Evolutionary conservation across 2,329 filamentous ascomycete genomes (phyloP).

Genomic region (Verruconis gallopava): DNA sequence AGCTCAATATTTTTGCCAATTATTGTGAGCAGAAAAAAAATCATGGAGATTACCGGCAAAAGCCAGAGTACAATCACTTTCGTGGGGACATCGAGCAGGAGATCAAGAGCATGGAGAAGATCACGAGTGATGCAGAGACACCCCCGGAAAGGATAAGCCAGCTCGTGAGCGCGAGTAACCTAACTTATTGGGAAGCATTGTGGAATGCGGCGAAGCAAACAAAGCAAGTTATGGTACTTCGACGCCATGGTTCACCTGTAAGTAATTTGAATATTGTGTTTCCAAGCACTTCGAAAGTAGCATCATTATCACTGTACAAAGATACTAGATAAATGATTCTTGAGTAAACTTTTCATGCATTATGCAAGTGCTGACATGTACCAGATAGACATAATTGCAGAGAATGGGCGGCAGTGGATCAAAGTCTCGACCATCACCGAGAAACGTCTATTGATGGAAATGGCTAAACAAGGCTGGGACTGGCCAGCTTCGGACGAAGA

Average conservation of each 20-base stretch:
- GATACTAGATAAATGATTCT: no score
- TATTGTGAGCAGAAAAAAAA: slow-evolving; percentile 19
- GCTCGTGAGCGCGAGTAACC: slow-evolving; percentile 50
- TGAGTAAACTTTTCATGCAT: no score
- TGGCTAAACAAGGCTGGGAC: slow-evolving; percentile 53
- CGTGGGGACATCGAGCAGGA: slow-evolving; percentile 24
- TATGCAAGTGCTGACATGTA: no score
- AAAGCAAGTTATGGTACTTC: slow-evolving; percentile 42
- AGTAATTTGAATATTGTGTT: slow-evolving; percentile 24
- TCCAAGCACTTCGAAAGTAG: no score
- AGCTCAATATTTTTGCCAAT: slow-evolving; percentile 29
- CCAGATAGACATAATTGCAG: slow-evolving; percentile 48
- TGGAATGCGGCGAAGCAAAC: slow-evolving; percentile 50
- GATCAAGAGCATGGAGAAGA: slow-evolving; percentile 18
- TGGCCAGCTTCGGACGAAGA: slow-evolving; percentile 31
- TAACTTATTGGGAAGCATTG: slow-evolving; percentile 50
- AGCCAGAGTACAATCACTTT: slow-evolving; percentile 20
- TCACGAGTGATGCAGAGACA: neutral
- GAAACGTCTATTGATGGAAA: slow-evolving; percentile 50
- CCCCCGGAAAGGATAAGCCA: slow-evolving; percentile 29
- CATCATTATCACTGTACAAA: no score
- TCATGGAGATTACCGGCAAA: slow-evolving; percentile 23
- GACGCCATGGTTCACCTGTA: slow-evolving; percentile 33
- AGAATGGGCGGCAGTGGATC: slow-evolving; percentile 52
- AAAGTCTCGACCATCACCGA: slow-evolving; percentile 56